Base-by-base conservation (phyloP, 164 flowering plant species). In the Piper betle region DNA sequence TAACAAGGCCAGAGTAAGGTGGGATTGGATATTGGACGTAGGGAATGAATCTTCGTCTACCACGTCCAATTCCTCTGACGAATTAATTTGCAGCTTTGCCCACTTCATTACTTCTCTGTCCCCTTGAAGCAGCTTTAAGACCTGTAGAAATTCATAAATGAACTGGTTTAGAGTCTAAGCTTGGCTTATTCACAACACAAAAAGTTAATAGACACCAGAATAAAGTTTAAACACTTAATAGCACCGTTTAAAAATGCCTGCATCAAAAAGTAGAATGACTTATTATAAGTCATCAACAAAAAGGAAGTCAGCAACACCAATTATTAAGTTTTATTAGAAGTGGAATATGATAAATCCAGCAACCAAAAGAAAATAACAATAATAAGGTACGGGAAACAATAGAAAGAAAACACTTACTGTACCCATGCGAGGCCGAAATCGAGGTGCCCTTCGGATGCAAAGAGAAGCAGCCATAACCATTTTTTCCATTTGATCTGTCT, bases 71-170 rank as follows among this genome's bases (percentile, higher is more conserved):
- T 78, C 87, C 53, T 81, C 84, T 5, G 76, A 66, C 0, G 50
- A 5, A 68, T 52, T 62, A 1, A 81, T 74, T 70, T 85, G 86
- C 58, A 78, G 74, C 69, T 69, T 83, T 37, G 94, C 91, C 97
- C 96, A 88, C 48, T 75, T 79, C 46, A 64, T 70, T 25, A 71
- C 79, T 52, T 84, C 97, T 3, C 66, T 61, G 61, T 94, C 94
- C n/a, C 99, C 99, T 73, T 73, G 82, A 17, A 94, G 87, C 52
- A 94, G 86, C 79, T 85, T 94, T 68, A 87, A 50, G 56, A 94
- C 73, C 99, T 91, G 79, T 62, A 55, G 15, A 16, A 6, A 37
- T 46, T 25, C 20, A 25, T 25, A 25, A 25, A 25, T 25, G 33
- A 25, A 2, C 33, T 25, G 33, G 33, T 25, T 25, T 25, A 25